Conservation (phyloP, 208 protist species). For the Leishmania arabica region DNA sequence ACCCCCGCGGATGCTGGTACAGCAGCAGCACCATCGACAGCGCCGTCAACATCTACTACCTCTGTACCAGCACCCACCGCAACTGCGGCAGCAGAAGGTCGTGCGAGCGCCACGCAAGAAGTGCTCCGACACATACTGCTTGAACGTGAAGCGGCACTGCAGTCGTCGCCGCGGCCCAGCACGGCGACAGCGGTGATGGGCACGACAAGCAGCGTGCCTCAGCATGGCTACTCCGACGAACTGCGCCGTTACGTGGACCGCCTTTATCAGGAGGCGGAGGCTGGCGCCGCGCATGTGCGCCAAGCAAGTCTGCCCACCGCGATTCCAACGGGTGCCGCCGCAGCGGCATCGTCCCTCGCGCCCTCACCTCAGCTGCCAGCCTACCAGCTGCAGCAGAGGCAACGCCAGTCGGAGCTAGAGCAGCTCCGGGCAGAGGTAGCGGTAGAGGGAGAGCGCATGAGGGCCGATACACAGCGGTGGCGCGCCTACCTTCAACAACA, state of each 20-base stretch:
- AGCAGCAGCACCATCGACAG: slow-evolving; percentile 11
- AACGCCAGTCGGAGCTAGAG: slow-evolving; percentile 26
- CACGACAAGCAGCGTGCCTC: background rate
- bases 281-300: slow-evolving; percentile 19
- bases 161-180: background rate
- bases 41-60: background rate
- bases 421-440: slow-evolving; percentile 55
- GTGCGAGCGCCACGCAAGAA: slow-evolving; percentile 15
- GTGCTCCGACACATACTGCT: slow-evolving; percentile 25
- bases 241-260: slow-evolving; percentile 36
- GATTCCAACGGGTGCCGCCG: background rate
- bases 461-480: slow-evolving; percentile 55
- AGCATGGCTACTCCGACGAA: slow-evolving; percentile 8
- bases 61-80: slow-evolving; percentile 5
- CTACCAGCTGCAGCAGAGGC: slow-evolving; percentile 4
- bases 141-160: slow-evolving; percentile 24
- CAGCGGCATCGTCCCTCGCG: background rate
- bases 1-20: background rate
- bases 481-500: slow-evolving; percentile 36
- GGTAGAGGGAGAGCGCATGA: slow-evolving; percentile 54
- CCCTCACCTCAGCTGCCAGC: background rate
- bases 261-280: slow-evolving; percentile 36
- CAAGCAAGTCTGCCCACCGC: background rate
- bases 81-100: slow-evolving; percentile 3
- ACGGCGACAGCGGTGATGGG: background rate